Evolutionary conservation across 768 basidiomycete species (phyloP).

Genomic region (Agrocybe praecox): DNA sequence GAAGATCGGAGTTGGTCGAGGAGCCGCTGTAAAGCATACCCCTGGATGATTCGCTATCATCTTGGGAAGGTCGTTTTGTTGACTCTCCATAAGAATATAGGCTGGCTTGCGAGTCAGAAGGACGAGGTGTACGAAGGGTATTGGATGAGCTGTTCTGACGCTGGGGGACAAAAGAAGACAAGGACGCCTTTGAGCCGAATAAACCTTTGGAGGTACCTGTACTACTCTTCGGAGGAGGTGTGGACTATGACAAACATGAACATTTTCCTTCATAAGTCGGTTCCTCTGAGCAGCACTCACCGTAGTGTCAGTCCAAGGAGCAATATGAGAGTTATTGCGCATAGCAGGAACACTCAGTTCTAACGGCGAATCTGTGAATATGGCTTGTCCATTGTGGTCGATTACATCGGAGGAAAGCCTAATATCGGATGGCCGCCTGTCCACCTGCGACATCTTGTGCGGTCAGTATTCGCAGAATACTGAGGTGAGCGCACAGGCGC

Average conservation of each 20-base stretch:
- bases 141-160: slow-evolving; percentile 32
- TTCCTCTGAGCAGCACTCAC: slow-evolving; percentile 18
- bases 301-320: slow-evolving; percentile 32
- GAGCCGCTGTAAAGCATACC: slow-evolving; percentile 28
- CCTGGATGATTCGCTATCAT: slow-evolving; percentile 27
- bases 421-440: slow-evolving; percentile 18
- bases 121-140: slow-evolving; percentile 33
- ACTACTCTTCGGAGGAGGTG: slow-evolving; percentile 42
- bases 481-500: background rate
- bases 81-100: slow-evolving; percentile 28
- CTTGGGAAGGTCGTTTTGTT: slow-evolving; percentile 33
- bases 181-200: background rate
- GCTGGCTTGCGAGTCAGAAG: slow-evolving; percentile 37
- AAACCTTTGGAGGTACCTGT: slow-evolving; percentile 1
- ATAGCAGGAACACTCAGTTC: slow-evolving; percentile 6
- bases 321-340: slow-evolving; percentile 27
- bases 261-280: background rate
- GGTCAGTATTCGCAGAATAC: slow-evolving; percentile 20
- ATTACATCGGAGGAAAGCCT: slow-evolving; percentile 26
- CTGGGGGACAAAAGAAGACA: slow-evolving; percentile 38
- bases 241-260: slow-evolving; percentile 32
- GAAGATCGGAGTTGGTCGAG: slow-evolving; percentile 33
- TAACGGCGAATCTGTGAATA: slow-evolving; percentile 17
- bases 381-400: slow-evolving; percentile 27
- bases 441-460: slow-evolving; percentile 7